Conservation (phyloP, 305 asterid genomes). For the Euphrasia arctica region DNA sequence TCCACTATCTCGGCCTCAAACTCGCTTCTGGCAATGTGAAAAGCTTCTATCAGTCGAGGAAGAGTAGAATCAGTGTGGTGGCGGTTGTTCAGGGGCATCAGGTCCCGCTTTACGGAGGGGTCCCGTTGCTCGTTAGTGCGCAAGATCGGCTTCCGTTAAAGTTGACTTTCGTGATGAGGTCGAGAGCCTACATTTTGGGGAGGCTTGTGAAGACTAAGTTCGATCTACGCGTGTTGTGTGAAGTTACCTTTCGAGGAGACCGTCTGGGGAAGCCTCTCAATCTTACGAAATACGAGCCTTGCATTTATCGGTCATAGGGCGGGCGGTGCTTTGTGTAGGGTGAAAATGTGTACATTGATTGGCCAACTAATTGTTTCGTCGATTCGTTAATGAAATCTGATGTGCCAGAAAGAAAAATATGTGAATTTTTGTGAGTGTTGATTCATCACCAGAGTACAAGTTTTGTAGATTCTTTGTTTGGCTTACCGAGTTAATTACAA, state of each 20-base stretch:
- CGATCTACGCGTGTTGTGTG: constrained; percentile 41
- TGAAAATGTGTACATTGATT: too few species aligned
- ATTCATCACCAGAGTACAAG: too few species aligned
- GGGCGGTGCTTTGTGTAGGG: too few species aligned
- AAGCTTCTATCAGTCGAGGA: constrained; percentile 65
- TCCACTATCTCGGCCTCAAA: constrained; percentile 59
- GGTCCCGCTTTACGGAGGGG: constrained; percentile 85
- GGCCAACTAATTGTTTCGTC: too few species aligned
- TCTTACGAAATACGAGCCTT: constrained; percentile 39
- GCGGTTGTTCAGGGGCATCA: constrained; percentile 58
- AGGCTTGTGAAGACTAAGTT: constrained; percentile 71
- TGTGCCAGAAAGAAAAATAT: too few species aligned
- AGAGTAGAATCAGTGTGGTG: constrained; percentile 50
- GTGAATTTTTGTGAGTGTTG: too few species aligned
- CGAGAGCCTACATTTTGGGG: constrained; percentile 77
- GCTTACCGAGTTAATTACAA: too few species aligned
- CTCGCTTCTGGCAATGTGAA: constrained; percentile 73
- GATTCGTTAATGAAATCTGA: too few species aligned
- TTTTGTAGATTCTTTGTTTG: too few species aligned
- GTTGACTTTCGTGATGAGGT: constrained; percentile 60
- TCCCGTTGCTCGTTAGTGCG: constrained; percentile 40
- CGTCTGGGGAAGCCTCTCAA: constrained; percentile 58
- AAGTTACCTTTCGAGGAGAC: constrained; percentile 47
- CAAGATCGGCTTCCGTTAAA: constrained; percentile 48
- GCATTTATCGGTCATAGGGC: constrained; percentile 37